Evolutionary conservation across 1,284 basidiomycete genomes (phyloP).

Genomic region (Tylopilus sp.): DNA sequence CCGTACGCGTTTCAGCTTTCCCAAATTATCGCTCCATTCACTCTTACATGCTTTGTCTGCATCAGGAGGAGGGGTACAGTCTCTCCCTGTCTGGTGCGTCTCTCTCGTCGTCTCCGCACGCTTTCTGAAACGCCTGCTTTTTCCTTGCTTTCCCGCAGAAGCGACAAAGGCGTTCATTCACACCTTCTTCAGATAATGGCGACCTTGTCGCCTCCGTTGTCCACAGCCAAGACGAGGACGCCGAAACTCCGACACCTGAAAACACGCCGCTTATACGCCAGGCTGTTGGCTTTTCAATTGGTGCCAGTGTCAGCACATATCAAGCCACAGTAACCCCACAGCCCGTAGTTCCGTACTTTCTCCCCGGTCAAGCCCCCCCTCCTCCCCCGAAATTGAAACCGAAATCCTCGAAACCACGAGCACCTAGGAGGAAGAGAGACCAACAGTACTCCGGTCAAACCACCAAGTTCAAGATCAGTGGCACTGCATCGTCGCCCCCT

Average conservation of each 20-base stretch:
- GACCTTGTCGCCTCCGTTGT: slow-evolving; percentile 37
- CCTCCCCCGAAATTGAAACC: slow-evolving; percentile 28
- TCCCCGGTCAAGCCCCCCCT: slow-evolving; percentile 50
- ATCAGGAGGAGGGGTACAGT: slow-evolving; percentile 57
- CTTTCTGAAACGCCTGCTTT: background rate
- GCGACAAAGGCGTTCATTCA: slow-evolving; percentile 43
- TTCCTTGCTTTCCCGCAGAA: slow-evolving; percentile 22
- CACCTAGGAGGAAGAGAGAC: slow-evolving; percentile 25
- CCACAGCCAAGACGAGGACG: slow-evolving; percentile 42
- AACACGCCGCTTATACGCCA: slow-evolving; percentile 50
- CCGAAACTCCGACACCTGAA: slow-evolving; percentile 46
- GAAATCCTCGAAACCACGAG: slow-evolving; percentile 27
- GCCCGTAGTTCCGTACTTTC: slow-evolving; percentile 35
- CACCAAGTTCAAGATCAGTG: slow-evolving; percentile 24
- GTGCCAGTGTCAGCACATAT: slow-evolving; percentile 41
- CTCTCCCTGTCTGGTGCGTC: slow-evolving; percentile 46
- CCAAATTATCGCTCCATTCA: slow-evolving; percentile 6
- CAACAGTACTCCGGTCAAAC: slow-evolving; percentile 26
- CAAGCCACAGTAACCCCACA: slow-evolving; percentile 36
- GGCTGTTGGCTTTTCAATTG: slow-evolving; percentile 46
- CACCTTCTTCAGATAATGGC: slow-evolving; percentile 51
- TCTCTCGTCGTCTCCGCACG: background rate
- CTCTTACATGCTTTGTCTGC: slow-evolving; percentile 7
- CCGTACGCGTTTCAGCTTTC: slow-evolving; percentile 20
- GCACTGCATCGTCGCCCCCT: slow-evolving; percentile 22